These are phyloP conservation scores for Globisporangium alternatum DNA, from an alignment of 352 stramenopile genomes.

Conservation along the genomic window DNA sequence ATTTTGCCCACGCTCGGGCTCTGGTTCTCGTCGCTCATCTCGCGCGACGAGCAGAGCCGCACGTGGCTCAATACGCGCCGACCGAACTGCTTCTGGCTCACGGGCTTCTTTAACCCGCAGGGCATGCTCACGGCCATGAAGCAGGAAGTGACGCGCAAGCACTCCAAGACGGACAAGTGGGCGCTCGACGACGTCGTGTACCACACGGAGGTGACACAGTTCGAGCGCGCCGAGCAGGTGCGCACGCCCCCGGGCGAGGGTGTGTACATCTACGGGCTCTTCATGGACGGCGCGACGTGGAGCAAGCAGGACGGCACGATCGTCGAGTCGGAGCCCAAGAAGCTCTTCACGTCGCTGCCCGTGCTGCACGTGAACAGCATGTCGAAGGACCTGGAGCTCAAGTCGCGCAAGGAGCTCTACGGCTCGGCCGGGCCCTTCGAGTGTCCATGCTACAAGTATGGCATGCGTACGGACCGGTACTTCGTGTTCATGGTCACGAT, in stretches of 20 bases:
- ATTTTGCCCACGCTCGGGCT: conserved; percentile 94
- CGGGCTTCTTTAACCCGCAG: conserved; percentile 98
- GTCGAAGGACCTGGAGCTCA: conserved; percentile 91
- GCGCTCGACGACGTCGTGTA: conserved; percentile 98
- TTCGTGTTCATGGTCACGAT: conserved; percentile 97
- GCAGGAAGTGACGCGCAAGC: conserved; percentile 97
- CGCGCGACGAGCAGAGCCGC: conserved; percentile 94
- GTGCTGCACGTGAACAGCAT: conserved; percentile 96
- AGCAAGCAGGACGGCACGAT: conserved; percentile 92
- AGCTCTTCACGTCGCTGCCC: conserved; percentile 94
- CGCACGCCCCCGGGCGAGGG: conserved; percentile 88
- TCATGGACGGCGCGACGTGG: conserved; percentile 96
- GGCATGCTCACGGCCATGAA: conserved; percentile 99
- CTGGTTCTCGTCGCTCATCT: conserved; percentile 97
- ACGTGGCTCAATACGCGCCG: conserved; percentile 94
- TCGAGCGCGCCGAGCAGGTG: conserved; percentile 91
- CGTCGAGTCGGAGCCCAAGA: conserved; percentile 96
- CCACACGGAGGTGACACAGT: conserved; percentile 95
- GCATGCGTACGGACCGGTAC: conserved; percentile 92
- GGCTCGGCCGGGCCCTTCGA: conserved; percentile 91
- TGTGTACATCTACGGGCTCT: conserved; percentile 97
- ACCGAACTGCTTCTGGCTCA: conserved; percentile 97
- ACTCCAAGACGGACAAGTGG: conserved; percentile 97
- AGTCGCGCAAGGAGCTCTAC: conserved; percentile 93
- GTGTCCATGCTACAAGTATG: conserved; percentile 98